phyloP scores from a whole-genome alignment of 2,329 filamentous ascomycete genomes.

The Botrytis pseudocinerea region DNA sequence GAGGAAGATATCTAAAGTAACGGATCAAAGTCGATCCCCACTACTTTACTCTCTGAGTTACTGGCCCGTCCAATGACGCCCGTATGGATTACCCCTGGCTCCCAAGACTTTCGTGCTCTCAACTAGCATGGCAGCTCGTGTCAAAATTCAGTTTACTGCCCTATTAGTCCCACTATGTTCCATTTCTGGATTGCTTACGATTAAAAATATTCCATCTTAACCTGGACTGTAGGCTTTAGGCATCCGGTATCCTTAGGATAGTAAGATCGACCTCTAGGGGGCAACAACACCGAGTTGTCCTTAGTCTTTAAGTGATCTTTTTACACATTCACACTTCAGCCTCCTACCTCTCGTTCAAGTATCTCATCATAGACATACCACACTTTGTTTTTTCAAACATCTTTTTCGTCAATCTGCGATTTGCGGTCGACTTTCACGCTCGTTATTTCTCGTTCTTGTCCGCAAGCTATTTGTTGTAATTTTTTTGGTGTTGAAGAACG shows the following conservation, averaged over 20 bases:
- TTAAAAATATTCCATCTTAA: constrained; percentile 21
- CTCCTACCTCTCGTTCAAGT: constrained; percentile 17
- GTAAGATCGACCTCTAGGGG: constrained; percentile 25
- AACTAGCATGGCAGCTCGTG: constrained; percentile 21
- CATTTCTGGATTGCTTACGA: constrained; percentile 13
- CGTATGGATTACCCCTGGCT: not conserved
- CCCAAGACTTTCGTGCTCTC: constrained; percentile 11
- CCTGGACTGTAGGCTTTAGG: constrained; percentile 23
- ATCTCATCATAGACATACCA: constrained; percentile 15
- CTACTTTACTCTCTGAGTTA: constrained; percentile 13
- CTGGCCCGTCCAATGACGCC: constrained; percentile 16
- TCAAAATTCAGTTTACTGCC: constrained; percentile 20
- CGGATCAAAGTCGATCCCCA: constrained; percentile 17
- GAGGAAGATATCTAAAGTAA: not conserved
- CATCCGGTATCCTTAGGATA: constrained; percentile 17
- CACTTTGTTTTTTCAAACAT: constrained; percentile 7
- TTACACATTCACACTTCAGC: constrained; percentile 23
- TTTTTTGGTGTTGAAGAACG: constrained; percentile 13
- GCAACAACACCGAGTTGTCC: constrained; percentile 21
- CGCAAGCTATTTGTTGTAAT: not conserved
- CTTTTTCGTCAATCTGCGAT: constrained; percentile 21
- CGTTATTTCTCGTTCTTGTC: constrained; percentile 19
- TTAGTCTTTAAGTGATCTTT: constrained; percentile 21
- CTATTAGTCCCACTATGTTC: constrained; percentile 15
- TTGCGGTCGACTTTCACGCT: constrained; percentile 24